phyloP scores from a whole-genome alignment of 331 rosid species.

The Quercus phellos region DNA sequence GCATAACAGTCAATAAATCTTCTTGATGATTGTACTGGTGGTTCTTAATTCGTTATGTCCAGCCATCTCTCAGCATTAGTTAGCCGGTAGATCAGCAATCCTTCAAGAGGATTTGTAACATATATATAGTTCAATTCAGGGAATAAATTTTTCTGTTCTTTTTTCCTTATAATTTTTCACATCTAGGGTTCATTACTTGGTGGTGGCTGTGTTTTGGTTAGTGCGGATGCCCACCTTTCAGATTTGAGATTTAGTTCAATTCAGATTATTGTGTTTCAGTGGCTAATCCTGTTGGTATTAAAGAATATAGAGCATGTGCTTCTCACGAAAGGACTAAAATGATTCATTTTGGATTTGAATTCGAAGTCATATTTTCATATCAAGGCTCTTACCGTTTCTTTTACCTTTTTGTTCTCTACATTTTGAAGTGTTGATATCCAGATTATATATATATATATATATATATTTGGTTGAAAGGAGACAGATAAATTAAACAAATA shows the following conservation, averaged over 20 bases:
- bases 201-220: slow-evolving; percentile 87
- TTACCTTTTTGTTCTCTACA: neutral
- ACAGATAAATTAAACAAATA: too few species aligned
- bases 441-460: neutral
- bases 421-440: neutral
- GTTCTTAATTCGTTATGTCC: slow-evolving; percentile 38
- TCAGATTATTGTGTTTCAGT: slow-evolving; percentile 55
- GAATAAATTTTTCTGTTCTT: slow-evolving; percentile 48
- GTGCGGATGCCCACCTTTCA: slow-evolving; percentile 70
- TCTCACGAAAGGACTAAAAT: slow-evolving; percentile 36
- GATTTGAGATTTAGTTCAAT: slow-evolving; percentile 71
- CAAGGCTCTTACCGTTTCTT: slow-evolving; percentile 9
- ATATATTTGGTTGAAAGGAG: neutral
- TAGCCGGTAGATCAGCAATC: slow-evolving; percentile 71
- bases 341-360: slow-evolving; percentile 35
- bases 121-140: slow-evolving; percentile 81
- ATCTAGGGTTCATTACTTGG: slow-evolving; percentile 57
- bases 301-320: slow-evolving; percentile 41
- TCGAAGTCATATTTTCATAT: slow-evolving; percentile 25
- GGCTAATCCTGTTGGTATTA: slow-evolving; percentile 52
- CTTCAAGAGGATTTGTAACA: slow-evolving; percentile 74
- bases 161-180: slow-evolving; percentile 31
- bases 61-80: slow-evolving; percentile 48
- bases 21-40: slow-evolving; percentile 55
- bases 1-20: slow-evolving; percentile 51